Evolutionary conservation across 2,329 filamentous ascomycete genomes (phyloP).

Genomic region (Cladosporium oxysporum): DNA sequence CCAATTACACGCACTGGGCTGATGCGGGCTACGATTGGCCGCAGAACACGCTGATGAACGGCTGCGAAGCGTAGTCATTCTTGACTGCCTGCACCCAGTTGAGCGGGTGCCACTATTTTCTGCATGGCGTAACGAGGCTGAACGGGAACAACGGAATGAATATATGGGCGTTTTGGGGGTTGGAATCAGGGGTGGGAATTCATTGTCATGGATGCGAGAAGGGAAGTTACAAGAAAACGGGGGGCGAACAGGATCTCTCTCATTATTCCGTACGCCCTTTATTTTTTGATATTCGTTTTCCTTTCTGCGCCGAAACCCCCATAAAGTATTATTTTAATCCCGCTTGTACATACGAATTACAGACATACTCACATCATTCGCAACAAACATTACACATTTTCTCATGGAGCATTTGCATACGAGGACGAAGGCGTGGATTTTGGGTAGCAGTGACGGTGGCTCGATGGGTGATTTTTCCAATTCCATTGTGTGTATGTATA

Average conservation of each 20-base stretch:
- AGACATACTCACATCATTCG: neutral
- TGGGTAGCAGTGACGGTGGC: neutral
- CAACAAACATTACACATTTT: neutral
- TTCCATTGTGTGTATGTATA: neutral
- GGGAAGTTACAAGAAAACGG: neutral
- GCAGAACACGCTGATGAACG: slow-evolving; percentile 62
- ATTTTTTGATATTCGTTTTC: neutral
- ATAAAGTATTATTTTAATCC: slow-evolving; percentile 2
- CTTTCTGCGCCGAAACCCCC: neutral
- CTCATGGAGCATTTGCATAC: neutral
- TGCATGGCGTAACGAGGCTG: neutral
- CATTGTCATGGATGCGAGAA: no score
- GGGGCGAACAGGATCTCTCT: neutral
- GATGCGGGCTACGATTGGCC: slow-evolving; percentile 60
- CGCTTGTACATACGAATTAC: neutral
- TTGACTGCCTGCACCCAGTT: neutral
- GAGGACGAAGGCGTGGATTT: neutral
- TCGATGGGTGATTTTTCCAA: neutral
- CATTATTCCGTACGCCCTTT: neutral
- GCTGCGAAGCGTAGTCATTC: slow-evolving; percentile 41
- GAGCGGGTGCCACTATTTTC: neutral
- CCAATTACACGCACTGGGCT: slow-evolving; percentile 63
- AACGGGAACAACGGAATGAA: neutral
- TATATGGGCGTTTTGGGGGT: neutral
- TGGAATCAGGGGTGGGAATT: neutral